These are phyloP conservation scores for Colletotrichum tofieldiae DNA, from an alignment of 2,329 filamentous ascomycete species.

Conservation along the genomic window DNA sequence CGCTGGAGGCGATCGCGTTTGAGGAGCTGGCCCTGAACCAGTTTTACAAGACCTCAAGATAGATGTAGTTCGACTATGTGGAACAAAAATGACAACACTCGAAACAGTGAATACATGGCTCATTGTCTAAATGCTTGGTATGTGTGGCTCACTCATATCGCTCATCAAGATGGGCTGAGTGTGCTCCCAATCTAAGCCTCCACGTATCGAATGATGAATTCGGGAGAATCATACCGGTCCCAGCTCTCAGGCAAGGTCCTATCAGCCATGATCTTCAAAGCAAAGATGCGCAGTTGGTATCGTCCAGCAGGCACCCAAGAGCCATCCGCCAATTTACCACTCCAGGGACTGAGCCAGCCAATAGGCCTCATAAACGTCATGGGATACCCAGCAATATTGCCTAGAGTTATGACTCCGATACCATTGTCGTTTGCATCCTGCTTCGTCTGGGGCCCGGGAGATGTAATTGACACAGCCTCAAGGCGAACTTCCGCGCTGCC, in stretches of 20 bases:
- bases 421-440: slow-evolving; percentile 23
- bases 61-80: background rate
- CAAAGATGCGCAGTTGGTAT: slow-evolving; percentile 60
- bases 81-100: no score
- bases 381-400: slow-evolving; percentile 30
- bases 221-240: slow-evolving; percentile 54
- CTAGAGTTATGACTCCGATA: slow-evolving; percentile 26
- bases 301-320: slow-evolving; percentile 63
- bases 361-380: slow-evolving; percentile 18
- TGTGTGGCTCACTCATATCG: no score
- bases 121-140: background rate
- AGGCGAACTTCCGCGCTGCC: slow-evolving; percentile 40
- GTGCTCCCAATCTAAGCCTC: background rate
- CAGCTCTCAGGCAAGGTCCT: slow-evolving; percentile 35
- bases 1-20: slow-evolving; percentile 10
- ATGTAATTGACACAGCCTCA: slow-evolving; percentile 28
- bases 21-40: slow-evolving; percentile 37
- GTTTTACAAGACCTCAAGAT: slow-evolving; percentile 32
- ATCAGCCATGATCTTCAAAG: slow-evolving; percentile 42
- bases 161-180: fast-evolving
- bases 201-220: slow-evolving; percentile 62
- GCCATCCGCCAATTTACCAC: slow-evolving; percentile 63
- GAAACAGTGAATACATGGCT: background rate
- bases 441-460: background rate
- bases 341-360: slow-evolving; percentile 53